Evolutionary conservation across 2,329 filamentous ascomycete species (phyloP).

Genomic region (Microdochium nivale): DNA sequence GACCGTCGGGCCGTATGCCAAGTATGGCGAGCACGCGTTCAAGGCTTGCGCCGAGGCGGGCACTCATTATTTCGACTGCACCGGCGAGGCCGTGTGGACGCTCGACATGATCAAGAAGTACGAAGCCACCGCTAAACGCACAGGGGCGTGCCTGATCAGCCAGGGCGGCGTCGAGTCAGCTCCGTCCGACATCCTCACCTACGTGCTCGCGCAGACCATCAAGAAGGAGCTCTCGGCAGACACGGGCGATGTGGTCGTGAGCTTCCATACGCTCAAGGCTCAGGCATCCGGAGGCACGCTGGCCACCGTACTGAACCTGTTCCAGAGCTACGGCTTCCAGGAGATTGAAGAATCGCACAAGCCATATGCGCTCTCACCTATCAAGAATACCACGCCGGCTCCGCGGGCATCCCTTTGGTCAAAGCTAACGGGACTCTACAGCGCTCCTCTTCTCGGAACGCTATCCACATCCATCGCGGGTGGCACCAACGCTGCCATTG

Average conservation of each 20-base stretch:
- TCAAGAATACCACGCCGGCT: constrained; percentile 30
- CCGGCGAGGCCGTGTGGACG: constrained; percentile 51
- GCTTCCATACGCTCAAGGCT: constrained; percentile 26
- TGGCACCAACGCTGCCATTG: constrained; percentile 41
- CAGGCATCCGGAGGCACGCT: constrained; percentile 57
- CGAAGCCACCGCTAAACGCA: constrained; percentile 39
- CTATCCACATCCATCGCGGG: constrained; percentile 44
- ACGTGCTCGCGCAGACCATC: constrained; percentile 40
- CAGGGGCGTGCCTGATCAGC: constrained; percentile 51
- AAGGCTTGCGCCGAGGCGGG: constrained; percentile 53
- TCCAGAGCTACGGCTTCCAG: constrained; percentile 42
- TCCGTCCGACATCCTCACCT: constrained; percentile 51
- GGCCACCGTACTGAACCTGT: constrained; percentile 52
- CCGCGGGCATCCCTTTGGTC: constrained; percentile 29
- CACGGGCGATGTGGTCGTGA: constrained; percentile 45
- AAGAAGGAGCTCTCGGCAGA: constrained; percentile 38
- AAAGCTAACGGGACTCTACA: constrained; percentile 39
- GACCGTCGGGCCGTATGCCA: constrained; percentile 50
- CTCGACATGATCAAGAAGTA: constrained; percentile 53
- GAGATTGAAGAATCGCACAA: constrained; percentile 34
- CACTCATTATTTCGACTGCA: constrained; percentile 57
- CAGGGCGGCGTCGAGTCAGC: constrained; percentile 56
- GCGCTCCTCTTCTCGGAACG: constrained; percentile 42
- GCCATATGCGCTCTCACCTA: constrained; percentile 50
- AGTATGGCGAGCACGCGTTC: constrained; percentile 49